A percentile compares a stretch with the other conserved stretches of the same genome.
These are phyloP conservation scores for Solanum chmielewskii DNA, from an alignment of 257 asterid species.

Conservation along the genomic window DNA sequence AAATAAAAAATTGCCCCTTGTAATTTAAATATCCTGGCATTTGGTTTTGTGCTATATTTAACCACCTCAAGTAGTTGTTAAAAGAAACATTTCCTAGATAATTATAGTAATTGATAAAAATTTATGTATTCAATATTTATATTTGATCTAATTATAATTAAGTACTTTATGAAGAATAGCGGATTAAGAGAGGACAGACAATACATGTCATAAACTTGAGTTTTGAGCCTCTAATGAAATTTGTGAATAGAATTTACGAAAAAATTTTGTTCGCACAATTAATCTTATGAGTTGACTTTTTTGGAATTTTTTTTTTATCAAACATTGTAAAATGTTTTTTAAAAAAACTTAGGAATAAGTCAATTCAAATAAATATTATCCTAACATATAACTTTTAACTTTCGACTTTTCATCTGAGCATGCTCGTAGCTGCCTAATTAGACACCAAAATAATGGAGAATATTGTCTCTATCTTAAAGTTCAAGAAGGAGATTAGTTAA, in stretches of 20 bases:
- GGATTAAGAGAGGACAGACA: no score
- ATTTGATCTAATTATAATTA: no score
- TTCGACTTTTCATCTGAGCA: not conserved
- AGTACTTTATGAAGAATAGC: no score
- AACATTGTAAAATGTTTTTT: no score
- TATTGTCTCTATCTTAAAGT: not conserved
- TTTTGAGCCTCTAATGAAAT: no score
- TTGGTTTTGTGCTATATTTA: not conserved
- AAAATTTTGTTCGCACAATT: not conserved
- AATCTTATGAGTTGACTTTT: not conserved
- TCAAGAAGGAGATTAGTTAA: not conserved
- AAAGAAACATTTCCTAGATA: no score
- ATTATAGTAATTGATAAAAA: no score
- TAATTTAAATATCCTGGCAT: not conserved
- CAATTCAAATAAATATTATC: no score
- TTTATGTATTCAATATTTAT: no score
- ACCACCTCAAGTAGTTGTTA: not conserved
- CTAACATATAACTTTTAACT: no score
- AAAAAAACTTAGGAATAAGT: no score
- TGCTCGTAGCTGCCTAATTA: not conserved
- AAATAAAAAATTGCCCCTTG: no score
- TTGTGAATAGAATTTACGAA: not conserved
- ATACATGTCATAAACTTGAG: not conserved
- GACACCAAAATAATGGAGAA: not conserved
- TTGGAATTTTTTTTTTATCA: accelerated